These are phyloP conservation scores for Cyclotella baltica DNA, from an alignment of 108 stramenopile genomes.

Conservation along the genomic window DNA sequence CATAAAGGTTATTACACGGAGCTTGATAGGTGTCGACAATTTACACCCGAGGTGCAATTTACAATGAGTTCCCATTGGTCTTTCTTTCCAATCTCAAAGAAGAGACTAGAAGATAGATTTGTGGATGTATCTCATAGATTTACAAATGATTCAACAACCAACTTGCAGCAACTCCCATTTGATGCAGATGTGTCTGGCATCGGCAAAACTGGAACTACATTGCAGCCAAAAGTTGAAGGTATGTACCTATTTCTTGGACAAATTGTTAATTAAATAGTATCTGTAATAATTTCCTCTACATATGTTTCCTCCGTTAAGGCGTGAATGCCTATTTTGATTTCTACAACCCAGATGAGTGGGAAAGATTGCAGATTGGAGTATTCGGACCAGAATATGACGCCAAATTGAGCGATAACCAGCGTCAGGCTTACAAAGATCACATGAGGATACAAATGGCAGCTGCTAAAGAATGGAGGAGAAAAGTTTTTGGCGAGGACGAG, in stretches of 20 bases:
- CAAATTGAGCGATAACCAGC: slow-evolving; percentile 31
- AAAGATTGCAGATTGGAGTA: slow-evolving; percentile 53
- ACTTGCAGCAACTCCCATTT: slow-evolving; percentile 28
- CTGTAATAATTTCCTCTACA: not conserved
- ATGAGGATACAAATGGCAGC: slow-evolving; percentile 59
- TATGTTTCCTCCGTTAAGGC: not conserved
- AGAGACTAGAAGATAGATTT: slow-evolving; percentile 49
- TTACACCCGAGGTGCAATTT: slow-evolving; percentile 56
- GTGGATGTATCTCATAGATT: slow-evolving; percentile 45
- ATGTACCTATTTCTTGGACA: slow-evolving; percentile 9
- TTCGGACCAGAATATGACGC: slow-evolving; percentile 57
- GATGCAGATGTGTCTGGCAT: slow-evolving; percentile 56
- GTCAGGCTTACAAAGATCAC: slow-evolving; percentile 51
- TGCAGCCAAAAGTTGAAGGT: slow-evolving; percentile 39
- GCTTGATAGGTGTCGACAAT: slow-evolving; percentile 61
- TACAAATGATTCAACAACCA: not conserved
- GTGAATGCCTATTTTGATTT: slow-evolving; percentile 56
- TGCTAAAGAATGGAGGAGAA: slow-evolving; percentile 50
- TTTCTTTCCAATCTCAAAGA: slow-evolving; percentile 54
- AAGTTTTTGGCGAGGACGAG: slow-evolving; percentile 42
- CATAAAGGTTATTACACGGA: slow-evolving; percentile 66
- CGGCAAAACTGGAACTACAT: slow-evolving; percentile 35
- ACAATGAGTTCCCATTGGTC: slow-evolving; percentile 61
- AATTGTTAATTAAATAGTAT: not conserved
- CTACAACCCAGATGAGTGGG: slow-evolving; percentile 62